phyloP scores from a whole-genome alignment of 176 grass and related monocot genomes.

The Rhynchospora breviuscula region DNA sequence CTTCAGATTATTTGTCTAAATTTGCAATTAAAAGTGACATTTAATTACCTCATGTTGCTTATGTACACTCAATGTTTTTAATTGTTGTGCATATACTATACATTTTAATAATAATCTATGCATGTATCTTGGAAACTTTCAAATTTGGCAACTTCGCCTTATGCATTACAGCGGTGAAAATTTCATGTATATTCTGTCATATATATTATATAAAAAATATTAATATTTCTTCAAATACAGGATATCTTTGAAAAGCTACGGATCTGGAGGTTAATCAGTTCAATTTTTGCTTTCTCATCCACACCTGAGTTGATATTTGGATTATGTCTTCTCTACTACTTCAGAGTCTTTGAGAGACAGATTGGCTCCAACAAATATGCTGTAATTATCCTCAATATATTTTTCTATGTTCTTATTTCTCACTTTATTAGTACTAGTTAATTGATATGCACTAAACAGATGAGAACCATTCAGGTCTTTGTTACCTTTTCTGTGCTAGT shows the following conservation, averaged over 20 bases:
- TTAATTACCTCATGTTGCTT: neutral
- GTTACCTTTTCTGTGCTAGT: constrained; percentile 55
- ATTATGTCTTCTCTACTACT: constrained; percentile 73
- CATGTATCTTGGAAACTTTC: neutral
- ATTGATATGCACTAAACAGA: constrained; percentile 26
- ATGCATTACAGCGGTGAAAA: neutral
- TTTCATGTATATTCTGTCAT: neutral
- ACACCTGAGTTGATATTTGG: constrained; percentile 85
- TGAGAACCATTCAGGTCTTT: constrained; percentile 55
- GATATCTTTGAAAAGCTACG: constrained; percentile 55
- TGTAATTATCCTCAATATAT: constrained; percentile 37
- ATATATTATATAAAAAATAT: neutral
- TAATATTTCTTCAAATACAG: constrained; percentile 33
- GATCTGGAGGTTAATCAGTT: constrained; percentile 58
- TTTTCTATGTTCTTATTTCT: neutral
- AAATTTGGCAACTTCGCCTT: neutral
- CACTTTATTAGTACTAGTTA: neutral
- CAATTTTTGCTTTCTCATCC: constrained; percentile 66
- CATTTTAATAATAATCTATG: neutral
- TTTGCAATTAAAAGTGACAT: neutral
- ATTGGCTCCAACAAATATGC: constrained; percentile 94
- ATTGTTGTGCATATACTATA: neutral
- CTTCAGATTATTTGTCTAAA: neutral
- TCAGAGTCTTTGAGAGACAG: constrained; percentile 85
- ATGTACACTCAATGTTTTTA: neutral